These are phyloP conservation scores for Apiospora aurea DNA, from an alignment of 2,329 filamentous ascomycete species.

Conservation along the genomic window DNA sequence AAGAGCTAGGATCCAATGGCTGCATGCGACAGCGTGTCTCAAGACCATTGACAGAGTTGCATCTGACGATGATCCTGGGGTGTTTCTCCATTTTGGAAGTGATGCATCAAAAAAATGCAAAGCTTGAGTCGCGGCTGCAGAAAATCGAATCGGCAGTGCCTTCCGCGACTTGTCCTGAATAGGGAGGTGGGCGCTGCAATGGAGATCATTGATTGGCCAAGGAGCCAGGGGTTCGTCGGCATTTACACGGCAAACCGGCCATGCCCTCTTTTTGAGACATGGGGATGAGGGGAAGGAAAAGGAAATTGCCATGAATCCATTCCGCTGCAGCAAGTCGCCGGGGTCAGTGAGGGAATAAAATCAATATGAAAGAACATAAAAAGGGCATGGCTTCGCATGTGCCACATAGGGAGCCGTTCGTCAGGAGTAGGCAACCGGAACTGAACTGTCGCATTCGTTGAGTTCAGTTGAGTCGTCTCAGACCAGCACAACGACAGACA, in stretches of 20 bases:
- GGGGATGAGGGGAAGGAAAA: not conserved
- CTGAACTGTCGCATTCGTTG: not conserved
- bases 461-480: not conserved
- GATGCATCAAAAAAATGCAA: not conserved
- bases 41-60: not conserved
- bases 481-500: not conserved
- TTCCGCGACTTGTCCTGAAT: not conserved
- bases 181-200: conserved; percentile 12
- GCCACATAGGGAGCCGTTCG: not conserved
- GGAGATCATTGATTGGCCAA: conserved; percentile 3
- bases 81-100: not conserved
- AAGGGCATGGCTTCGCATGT: not conserved
- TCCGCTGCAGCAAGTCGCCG: not conserved
- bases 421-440: not conserved
- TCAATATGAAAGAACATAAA: not conserved
- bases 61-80: not conserved
- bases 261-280: not conserved
- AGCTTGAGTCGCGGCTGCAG: not conserved
- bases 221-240: not conserved
- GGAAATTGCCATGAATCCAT: not conserved
- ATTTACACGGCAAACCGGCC: not conserved
- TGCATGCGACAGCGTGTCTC: not conserved
- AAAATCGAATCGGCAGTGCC: not conserved
- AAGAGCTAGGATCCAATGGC: too few relatives aligned
- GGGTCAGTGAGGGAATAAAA: conserved; percentile 3